Evolutionary conservation across 257 asterid genomes (phyloP).

Genomic region (Solanum chilense): DNA sequence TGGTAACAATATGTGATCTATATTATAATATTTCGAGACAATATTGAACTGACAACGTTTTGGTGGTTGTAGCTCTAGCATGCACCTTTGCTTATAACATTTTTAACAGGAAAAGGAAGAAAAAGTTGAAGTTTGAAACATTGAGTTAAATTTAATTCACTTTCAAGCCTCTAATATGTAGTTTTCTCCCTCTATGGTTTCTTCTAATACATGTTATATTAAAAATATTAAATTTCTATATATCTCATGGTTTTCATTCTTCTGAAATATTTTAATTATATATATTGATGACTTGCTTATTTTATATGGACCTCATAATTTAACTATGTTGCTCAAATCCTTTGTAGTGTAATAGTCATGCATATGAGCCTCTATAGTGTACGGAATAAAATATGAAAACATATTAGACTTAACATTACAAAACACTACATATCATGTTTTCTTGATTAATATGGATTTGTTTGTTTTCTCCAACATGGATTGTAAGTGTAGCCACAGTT

Average conservation of each 20-base stretch:
- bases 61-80: not conserved
- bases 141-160: not conserved
- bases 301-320: not conserved
- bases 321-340: not conserved
- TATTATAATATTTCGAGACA: not conserved
- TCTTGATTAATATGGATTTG: too few species aligned
- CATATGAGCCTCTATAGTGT: too few species aligned
- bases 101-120: too few species aligned
- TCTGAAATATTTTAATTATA: not conserved
- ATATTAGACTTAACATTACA: too few species aligned
- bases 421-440: too few species aligned
- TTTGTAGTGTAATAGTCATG: too few species aligned
- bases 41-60: not conserved
- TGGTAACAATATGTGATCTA: not conserved
- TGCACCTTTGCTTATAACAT: not conserved
- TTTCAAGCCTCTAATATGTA: not conserved
- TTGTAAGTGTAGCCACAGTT: not conserved
- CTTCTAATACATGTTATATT: not conserved
- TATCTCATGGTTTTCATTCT: not conserved
- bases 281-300: not conserved
- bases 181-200: not conserved
- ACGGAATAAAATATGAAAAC: too few species aligned
- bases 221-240: not conserved
- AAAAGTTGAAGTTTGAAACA: not conserved
- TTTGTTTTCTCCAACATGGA: not conserved